Base-by-base conservation (phyloP, 106 monocot species). In the Alisma plantagoaquatica region DNA sequence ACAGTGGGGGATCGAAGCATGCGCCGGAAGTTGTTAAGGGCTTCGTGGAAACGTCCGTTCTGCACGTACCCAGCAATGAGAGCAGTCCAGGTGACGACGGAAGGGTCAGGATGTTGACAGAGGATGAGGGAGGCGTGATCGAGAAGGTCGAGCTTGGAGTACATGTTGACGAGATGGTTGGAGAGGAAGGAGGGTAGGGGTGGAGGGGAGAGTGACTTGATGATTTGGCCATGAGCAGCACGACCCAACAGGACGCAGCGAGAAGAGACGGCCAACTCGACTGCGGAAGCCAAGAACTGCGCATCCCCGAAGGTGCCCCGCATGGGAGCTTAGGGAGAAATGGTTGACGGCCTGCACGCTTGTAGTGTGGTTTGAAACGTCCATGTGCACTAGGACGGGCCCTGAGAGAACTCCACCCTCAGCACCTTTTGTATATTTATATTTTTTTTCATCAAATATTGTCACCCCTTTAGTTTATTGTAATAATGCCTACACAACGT, bases 131-230 rank as follows among this genome's bases (percentile, higher is more conserved):
- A 14, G 51, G 80, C 80, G 30, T 73, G 33, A 31, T 2, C 0
- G 26, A 74, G 83, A 60, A 46, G 77, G 70, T 94, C 80, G 65
- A 94, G 84, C 62, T 87, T 83, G 64, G 93, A 63, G 75, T 94
- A 94, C 65, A 87, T 66, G 80, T 83, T 87, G 83, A 94, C 72
- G 83, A 94, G 75, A 62, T 88, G 87, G 67, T 58, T 84, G 69
- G 68, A 38, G 70, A 94, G 80, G 70, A 94, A 94, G 46, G 75
- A 64, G 1, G 87, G 87, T 41, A 80, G 27, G 4, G 49, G 42
- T n/a, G n/a, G n/a, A 14, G 74, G 75, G 60, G 70, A 42, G 60
- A 80, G 62, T 52, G 35, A 41, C 23, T 68, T 75, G 63, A 88
- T 4, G 61, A 54, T 35, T 21, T 22, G 23, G 19, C 77, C 77